Conservation (phyloP, 1,284 basidiomycete species). For the Uromyces viciae-fabae region DNA sequence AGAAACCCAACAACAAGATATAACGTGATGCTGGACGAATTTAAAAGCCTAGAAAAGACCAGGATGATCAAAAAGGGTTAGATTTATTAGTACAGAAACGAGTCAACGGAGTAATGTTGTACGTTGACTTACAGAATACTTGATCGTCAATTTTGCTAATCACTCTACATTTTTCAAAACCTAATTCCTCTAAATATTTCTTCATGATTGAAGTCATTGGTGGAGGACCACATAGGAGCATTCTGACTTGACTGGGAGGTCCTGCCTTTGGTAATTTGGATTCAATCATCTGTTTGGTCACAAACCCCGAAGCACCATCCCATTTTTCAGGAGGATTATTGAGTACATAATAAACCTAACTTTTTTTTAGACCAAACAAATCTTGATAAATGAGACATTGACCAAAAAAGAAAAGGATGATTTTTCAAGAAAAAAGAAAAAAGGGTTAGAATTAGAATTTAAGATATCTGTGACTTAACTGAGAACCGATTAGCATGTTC, state of each 20-base stretch:
- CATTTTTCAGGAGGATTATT: slow-evolving; percentile 85
- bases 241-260: slow-evolving; percentile 53
- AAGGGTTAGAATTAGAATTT: too few species aligned
- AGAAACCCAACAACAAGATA: too few species aligned
- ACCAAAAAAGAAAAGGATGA: background rate
- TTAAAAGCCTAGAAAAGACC: background rate
- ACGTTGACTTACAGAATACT: slow-evolving; percentile 32
- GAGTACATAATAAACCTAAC: slow-evolving; percentile 69
- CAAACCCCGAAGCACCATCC: slow-evolving; percentile 85
- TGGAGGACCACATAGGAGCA: slow-evolving; percentile 56
- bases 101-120: background rate
- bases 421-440: background rate
- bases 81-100: background rate
- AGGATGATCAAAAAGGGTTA: background rate
- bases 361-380: background rate
- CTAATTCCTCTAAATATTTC: slow-evolving; percentile 53
- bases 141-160: slow-evolving; percentile 50
- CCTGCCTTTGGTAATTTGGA: slow-evolving; percentile 55
- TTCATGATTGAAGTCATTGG: slow-evolving; percentile 54
- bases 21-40: background rate
- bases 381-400: background rate
- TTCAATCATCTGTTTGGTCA: slow-evolving; percentile 88
- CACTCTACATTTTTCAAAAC: slow-evolving; percentile 51
- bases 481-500: slow-evolving; percentile 70
- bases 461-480: too few species aligned